phyloP scores from a whole-genome alignment of 805 yeast species.

The Deakozyma indianensis region DNA sequence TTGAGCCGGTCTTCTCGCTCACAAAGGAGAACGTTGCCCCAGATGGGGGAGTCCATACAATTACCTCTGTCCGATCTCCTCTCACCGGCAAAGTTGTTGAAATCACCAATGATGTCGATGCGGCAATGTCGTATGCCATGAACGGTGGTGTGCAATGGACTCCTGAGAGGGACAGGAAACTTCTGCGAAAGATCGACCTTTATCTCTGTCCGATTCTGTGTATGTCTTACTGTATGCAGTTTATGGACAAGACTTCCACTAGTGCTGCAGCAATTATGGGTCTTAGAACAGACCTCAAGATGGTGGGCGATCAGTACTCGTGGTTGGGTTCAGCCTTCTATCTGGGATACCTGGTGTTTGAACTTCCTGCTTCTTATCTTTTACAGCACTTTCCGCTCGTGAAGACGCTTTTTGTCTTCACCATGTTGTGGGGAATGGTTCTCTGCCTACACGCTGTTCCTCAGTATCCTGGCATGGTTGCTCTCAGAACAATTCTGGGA shows the following conservation, averaged over 20 bases:
- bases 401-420: constrained; percentile 29
- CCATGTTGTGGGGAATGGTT: constrained; percentile 34
- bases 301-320: constrained; percentile 27
- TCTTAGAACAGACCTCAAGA: constrained; percentile 28
- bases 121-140: background rate
- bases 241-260: constrained; percentile 44
- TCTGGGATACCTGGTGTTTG: constrained; percentile 49
- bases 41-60: background rate
- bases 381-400: constrained; percentile 46
- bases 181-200: constrained; percentile 36
- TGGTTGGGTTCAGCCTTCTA: constrained; percentile 52
- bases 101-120: constrained; percentile 1
- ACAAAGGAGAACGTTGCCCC: background rate
- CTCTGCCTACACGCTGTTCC: constrained; percentile 32
- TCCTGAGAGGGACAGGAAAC: constrained; percentile 15
- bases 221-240: constrained; percentile 35
- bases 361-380: constrained; percentile 30
- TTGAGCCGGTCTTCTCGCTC: background rate
- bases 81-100: constrained; percentile 1
- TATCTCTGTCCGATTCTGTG: constrained; percentile 37
- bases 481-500: constrained; percentile 34
- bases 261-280: constrained; percentile 42
- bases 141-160: background rate
- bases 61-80: background rate
- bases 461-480: constrained; percentile 31